Percentiles rank a stretch among this genome's conserved stretches.
Conservation (phyloP, 192 early-diverging fungal genomes). For the Coemansia sp. region DNA sequence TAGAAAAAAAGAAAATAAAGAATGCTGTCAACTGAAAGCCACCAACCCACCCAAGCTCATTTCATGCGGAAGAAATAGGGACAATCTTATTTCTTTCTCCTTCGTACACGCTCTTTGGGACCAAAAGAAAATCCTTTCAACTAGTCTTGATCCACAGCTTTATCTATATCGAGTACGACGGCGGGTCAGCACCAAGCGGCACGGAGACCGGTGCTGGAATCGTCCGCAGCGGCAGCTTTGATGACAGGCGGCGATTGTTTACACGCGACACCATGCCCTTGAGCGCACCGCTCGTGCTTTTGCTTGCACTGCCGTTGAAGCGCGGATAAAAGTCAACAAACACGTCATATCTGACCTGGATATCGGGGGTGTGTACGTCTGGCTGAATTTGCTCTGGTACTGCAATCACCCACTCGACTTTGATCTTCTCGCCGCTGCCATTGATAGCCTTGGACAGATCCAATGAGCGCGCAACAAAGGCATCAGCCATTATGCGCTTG, state of each 20-base stretch:
- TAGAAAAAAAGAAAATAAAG: neutral
- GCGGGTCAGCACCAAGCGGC: neutral
- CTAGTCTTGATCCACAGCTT: no score
- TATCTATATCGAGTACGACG: no score
- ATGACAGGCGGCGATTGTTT: neutral
- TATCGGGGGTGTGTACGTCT: constrained; percentile 4
- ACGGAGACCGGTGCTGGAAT: neutral
- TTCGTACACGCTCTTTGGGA: no score
- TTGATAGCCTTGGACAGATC: neutral
- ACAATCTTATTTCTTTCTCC: no score
- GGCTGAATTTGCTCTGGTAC: constrained; percentile 12
- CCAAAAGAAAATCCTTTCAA: no score
- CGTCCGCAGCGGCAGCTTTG: neutral
- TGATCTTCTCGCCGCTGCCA: neutral
- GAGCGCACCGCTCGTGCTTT: neutral
- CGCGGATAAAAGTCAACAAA: constrained; percentile 21
- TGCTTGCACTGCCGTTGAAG: neutral
- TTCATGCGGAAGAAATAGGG: no score
- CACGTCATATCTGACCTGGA: constrained; percentile 27
- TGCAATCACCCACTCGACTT: constrained; percentile 7
- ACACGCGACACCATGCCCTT: neutral
- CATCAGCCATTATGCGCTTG: constrained; percentile 14
- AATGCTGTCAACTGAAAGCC: neutral
- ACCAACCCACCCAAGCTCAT: no score
- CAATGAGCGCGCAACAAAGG: neutral